These are phyloP conservation scores for Leccinum ochraceum DNA, from an alignment of 768 basidiomycete species.

Conservation along the genomic window DNA sequence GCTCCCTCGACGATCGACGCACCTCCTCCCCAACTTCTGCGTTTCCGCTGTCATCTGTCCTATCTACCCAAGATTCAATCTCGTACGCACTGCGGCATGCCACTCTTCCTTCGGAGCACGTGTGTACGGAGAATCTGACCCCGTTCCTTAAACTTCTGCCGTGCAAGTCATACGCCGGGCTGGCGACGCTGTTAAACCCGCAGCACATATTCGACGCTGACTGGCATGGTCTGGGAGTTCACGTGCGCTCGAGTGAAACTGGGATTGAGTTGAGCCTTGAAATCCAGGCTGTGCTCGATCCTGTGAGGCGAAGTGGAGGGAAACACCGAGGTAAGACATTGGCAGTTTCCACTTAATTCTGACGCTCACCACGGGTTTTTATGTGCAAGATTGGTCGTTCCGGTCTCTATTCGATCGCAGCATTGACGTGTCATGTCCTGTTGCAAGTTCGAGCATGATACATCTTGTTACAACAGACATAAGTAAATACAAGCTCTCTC, in stretches of 20 bases:
- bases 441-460: conserved; percentile 61
- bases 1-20: conserved; percentile 69
- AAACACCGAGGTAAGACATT: conserved; percentile 52
- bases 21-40: conserved; percentile 66
- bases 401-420: conserved; percentile 63
- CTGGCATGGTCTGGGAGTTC: conserved; percentile 87
- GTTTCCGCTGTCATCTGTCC: conserved; percentile 65
- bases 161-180: conserved; percentile 85
- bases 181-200: conserved; percentile 81
- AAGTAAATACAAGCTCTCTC: conserved; percentile 47
- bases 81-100: conserved; percentile 71
- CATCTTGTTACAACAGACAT: conserved; percentile 47
- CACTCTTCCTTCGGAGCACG: conserved; percentile 75
- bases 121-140: conserved; percentile 98
- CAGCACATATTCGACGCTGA: conserved; percentile 86
- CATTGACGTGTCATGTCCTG: conserved; percentile 67
- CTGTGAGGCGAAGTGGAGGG: conserved; percentile 55
- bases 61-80: conserved; percentile 36
- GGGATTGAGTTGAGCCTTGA: conserved; percentile 67
- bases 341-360: not conserved
- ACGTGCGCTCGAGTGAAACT: conserved; percentile 62
- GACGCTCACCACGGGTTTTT: conserved; percentile 8
- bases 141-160: conserved; percentile 95
- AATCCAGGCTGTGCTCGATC: conserved; percentile 79
- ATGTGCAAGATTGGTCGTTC: conserved; percentile 69